phyloP scores from a whole-genome alignment of 2,329 filamentous ascomycete species.

The Fusarium globosum region DNA sequence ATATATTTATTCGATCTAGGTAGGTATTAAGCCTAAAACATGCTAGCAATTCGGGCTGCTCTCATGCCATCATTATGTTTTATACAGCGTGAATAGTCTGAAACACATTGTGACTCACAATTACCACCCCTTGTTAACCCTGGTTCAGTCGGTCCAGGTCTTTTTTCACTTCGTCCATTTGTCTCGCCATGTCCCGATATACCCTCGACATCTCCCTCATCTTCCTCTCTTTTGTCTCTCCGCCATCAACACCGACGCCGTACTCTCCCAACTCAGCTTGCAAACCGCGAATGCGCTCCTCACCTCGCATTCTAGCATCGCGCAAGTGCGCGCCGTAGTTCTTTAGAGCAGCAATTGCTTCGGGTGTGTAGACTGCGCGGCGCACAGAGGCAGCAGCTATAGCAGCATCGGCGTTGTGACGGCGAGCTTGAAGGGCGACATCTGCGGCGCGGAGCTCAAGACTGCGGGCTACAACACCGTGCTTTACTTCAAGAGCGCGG shows the following conservation, averaged over 20 bases:
- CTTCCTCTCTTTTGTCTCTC: conserved; percentile 57
- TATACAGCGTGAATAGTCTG: background rate
- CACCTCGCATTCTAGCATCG: conserved; percentile 59
- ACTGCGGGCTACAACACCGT: conserved; percentile 62
- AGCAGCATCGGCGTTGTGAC: conserved; percentile 53
- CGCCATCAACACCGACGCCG: conserved; percentile 55
- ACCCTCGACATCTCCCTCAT: conserved; percentile 66
- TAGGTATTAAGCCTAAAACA: background rate
- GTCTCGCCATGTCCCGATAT: conserved; percentile 61
- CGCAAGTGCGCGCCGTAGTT: conserved; percentile 62
- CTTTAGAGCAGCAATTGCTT: conserved; percentile 55
- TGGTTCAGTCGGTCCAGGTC: conserved; percentile 57
- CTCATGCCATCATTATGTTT: background rate
- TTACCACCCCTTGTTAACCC: conserved; percentile 24
- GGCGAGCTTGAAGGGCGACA: conserved; percentile 57
- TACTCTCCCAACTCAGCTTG: conserved; percentile 61
- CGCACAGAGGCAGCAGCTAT: conserved; percentile 50
- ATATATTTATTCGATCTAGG: background rate
- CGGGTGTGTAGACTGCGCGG: conserved; percentile 58
- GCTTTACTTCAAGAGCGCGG: conserved; percentile 65
- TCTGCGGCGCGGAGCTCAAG: conserved; percentile 63
- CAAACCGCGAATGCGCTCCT: conserved; percentile 56
- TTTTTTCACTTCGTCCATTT: conserved; percentile 61
- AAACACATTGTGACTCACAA: background rate
- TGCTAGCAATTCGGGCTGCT: background rate